phyloP scores from a whole-genome alignment of 805 yeast species.

The Ogataea salicorniae region DNA sequence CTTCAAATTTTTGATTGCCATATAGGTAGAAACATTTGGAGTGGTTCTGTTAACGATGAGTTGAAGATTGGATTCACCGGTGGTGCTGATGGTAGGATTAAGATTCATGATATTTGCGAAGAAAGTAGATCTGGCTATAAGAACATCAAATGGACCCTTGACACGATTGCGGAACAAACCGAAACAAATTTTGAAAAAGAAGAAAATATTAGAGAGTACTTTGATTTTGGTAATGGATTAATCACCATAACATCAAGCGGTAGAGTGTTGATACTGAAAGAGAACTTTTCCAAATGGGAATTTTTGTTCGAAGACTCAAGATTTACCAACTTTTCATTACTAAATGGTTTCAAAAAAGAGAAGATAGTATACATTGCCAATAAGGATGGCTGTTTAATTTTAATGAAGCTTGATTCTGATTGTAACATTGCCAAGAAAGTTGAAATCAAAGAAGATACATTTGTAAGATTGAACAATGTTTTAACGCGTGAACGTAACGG shows the following conservation, averaged over 20 bases:
- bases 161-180: slow-evolving; percentile 29
- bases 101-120: slow-evolving; percentile 50
- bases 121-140: slow-evolving; percentile 27
- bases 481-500: slow-evolving; percentile 29
- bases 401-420: slow-evolving; percentile 36
- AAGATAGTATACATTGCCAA: slow-evolving; percentile 25
- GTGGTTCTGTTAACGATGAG: slow-evolving; percentile 49
- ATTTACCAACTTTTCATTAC: slow-evolving; percentile 24
- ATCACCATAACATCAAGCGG: slow-evolving; percentile 60
- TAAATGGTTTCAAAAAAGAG: slow-evolving; percentile 18
- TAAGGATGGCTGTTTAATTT: slow-evolving; percentile 38
- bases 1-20: slow-evolving; percentile 59
- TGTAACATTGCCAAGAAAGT: slow-evolving; percentile 28
- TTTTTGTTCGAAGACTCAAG: slow-evolving; percentile 22
- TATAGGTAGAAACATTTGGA: slow-evolving; percentile 85
- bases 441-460: slow-evolving; percentile 30
- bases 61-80: slow-evolving; percentile 65
- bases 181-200: slow-evolving; percentile 31
- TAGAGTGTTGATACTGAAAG: slow-evolving; percentile 35
- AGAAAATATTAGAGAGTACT: slow-evolving; percentile 61
- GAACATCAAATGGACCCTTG: slow-evolving; percentile 26
- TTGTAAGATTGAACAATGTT: slow-evolving; percentile 42
- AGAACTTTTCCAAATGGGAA: slow-evolving; percentile 25
- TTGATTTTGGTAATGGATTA: slow-evolving; percentile 40
- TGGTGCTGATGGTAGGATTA: slow-evolving; percentile 88